Evolutionary conservation across 2,329 filamentous ascomycete species (phyloP), one percentile per base, ranked within the genome.

Genomic region (Penicillium sp.): DNA sequence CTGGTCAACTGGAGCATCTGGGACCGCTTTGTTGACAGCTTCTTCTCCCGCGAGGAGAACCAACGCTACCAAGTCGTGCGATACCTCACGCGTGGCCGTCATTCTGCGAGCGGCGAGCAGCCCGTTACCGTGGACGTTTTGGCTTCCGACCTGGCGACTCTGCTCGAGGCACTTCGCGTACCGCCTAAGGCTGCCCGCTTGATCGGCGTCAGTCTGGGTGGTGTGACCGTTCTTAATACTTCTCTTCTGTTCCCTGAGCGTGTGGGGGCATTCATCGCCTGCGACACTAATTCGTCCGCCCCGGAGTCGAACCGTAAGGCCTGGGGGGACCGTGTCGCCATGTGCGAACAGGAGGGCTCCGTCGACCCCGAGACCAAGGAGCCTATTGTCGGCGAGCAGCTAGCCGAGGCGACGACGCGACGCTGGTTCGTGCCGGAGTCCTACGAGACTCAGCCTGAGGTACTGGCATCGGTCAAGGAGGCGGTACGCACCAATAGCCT

Each of bases 1-100:
- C 78, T 95, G 6, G 87, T 87, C 2, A 82, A 84, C 39, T 77
- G 85, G 54, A 75, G 79, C 64, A 93, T 95, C 78, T 95, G 89
- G 89, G 85, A 93, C 58, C 74, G 75, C 1, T 80, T 94, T 49
- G 71, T 93, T 0, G 69, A 73, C 1, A 70, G 79, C n/a, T 77
- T 93, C 55, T 65, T 75, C 34, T 58, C 66, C 10, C 76, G 77
- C 41, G 65, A 69, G 0, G 61, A 78, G 29, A 79, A 83, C 20
- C 79, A 81, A 31, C 52, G 60, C 27, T 84, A 88, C 65, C 82
- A 86, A 42, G 77, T 94, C 54, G 73, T 95, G 1, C 83, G 88
- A 8, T 94, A 89, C 70, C 80, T 88, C 64, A 78, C 81, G 2
- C 87, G 89, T 42, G 89, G 89, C 5, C 80, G 87, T 6, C 70